A percentile compares a stretch with the other conserved stretches of the same genome.
These are phyloP conservation scores for Paracoccidioides lutzii DNA, from an alignment of 2,329 filamentous ascomycete genomes.

Conservation along the genomic window DNA sequence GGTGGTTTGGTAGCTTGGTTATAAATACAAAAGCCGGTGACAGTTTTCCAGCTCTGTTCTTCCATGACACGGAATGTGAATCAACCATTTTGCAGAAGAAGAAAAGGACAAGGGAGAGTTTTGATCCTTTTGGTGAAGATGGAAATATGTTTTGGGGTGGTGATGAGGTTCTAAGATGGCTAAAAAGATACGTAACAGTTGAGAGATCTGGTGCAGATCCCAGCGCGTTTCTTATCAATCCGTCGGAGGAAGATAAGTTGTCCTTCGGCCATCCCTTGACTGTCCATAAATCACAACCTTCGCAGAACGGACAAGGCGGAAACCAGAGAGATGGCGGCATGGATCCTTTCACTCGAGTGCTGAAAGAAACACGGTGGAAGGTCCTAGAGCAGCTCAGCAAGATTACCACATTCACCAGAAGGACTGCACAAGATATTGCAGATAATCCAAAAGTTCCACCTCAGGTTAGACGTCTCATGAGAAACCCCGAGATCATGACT, in stretches of 20 bases:
- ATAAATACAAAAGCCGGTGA: slow-evolving; percentile 86
- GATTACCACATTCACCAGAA: slow-evolving; percentile 86
- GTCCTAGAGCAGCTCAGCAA: slow-evolving; percentile 94
- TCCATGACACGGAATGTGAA: slow-evolving; percentile 94
- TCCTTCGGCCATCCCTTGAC: slow-evolving; percentile 51
- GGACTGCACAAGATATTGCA: slow-evolving; percentile 80
- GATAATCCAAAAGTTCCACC: slow-evolving; percentile 87
- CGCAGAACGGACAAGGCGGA: slow-evolving; percentile 4
- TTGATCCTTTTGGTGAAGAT: slow-evolving; percentile 76
- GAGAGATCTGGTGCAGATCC: slow-evolving; percentile 77
- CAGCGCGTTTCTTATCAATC: slow-evolving; percentile 83
- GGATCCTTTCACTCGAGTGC: slow-evolving; percentile 84
- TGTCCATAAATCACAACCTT: slow-evolving; percentile 24
- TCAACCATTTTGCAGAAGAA: slow-evolving; percentile 91
- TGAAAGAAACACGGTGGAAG: slow-evolving; percentile 94
- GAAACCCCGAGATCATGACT: slow-evolving; percentile 87
- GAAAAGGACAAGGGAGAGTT: slow-evolving; percentile 66
- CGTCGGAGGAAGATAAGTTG: slow-evolving; percentile 67
- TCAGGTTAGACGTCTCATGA: slow-evolving; percentile 70
- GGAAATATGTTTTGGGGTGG: slow-evolving; percentile 90
- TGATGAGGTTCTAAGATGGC: slow-evolving; percentile 84
- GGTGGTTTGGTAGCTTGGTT: slow-evolving; percentile 96
- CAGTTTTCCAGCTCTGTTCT: slow-evolving; percentile 90
- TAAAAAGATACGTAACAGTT: slow-evolving; percentile 69
- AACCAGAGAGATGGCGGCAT: slow-evolving; percentile 54